Evolutionary conservation across 2,329 filamentous ascomycete species (phyloP).

Genomic region (Paracamarosporium sp.): DNA sequence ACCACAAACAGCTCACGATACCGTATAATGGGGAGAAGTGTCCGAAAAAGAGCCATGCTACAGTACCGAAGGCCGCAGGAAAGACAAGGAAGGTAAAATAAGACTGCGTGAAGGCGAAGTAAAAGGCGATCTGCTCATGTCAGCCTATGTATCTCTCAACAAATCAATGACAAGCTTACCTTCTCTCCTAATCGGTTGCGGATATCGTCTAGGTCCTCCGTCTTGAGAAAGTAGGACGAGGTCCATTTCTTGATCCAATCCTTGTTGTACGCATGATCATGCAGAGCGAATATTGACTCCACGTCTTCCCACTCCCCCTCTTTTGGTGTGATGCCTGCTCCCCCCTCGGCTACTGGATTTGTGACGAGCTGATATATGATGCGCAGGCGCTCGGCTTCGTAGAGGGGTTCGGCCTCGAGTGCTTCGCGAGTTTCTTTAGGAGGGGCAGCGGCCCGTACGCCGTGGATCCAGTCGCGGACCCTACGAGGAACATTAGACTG

Average conservation of each 20-base stretch:
- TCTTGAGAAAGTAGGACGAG: conserved; percentile 53
- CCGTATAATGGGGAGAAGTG: conserved; percentile 85
- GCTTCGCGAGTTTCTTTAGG: conserved; percentile 73
- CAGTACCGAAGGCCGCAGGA: conserved; percentile 78
- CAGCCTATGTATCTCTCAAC: conserved; percentile 11
- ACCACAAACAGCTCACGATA: conserved; percentile 79
- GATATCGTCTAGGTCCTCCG: conserved; percentile 59
- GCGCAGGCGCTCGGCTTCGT: conserved; percentile 85
- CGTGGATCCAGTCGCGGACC: conserved; percentile 92
- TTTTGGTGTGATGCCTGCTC: conserved; percentile 59
- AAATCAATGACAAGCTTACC: conserved; percentile 20
- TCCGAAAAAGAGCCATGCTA: conserved; percentile 81
- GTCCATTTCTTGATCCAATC: conserved; percentile 62
- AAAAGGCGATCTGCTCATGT: conserved; percentile 75
- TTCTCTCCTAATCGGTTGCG: conserved; percentile 59
- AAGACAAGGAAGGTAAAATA: conserved; percentile 89
- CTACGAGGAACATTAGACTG: conserved; percentile 51
- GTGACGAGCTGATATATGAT: conserved; percentile 81
- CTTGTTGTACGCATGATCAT: conserved; percentile 60
- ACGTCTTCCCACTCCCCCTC: conserved; percentile 59
- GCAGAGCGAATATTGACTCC: conserved; percentile 57
- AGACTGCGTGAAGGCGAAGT: conserved; percentile 91
- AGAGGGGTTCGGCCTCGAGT: conserved; percentile 76
- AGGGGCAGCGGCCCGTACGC: conserved; percentile 79
- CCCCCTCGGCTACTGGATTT: conserved; percentile 54